Evolutionary conservation across 176 grass and related monocot species (phyloP), one percentile per base, ranked within the genome.

Genomic region (Juncus effusus): DNA sequence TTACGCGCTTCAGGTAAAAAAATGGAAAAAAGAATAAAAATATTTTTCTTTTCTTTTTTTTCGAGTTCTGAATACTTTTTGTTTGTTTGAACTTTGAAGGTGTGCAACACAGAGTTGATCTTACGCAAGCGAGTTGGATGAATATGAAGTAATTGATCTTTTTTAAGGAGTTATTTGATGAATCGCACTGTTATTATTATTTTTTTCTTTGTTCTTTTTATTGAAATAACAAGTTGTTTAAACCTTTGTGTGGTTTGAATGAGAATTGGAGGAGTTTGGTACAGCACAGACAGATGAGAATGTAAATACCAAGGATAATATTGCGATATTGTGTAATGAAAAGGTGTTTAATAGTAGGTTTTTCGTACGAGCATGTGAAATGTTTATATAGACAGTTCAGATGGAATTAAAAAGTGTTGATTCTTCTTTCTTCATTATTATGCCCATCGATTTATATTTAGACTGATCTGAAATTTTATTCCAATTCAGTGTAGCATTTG

Each of bases 51-150:
- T 14, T 44, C 14, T 47, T 65, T 50, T 5, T 65, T 62, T 28
- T 65, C 7, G n/a, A 11, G 38, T 40, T 63, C 16, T 63, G 36
- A 16, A 10, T 60, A 60, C 6, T 1, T 10, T 36, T 28, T 28
- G 19, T 42, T 42, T 11, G 60, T 63, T 63, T 13, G n/a, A 36
- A 10, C 37, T 2, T 10, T 14, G 15, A 10, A 72, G 68, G 68
- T 59, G 68, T 72, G 38, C 68, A 72, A 44, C 68, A 72, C 57
- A 35, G 68, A 47, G 39, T 36, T 72, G 68, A 72, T 72, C 51
- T 58, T 13, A 59, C 52, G 6, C 0, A 59, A 59, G 14, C 54
- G n/a, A 57, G 10, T 59, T 45, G 38, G 39, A 59, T 16, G 47
- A 56, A 42, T 16, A n/a, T 9, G 5, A 51, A 38, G 54, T 68